Base-by-base conservation (phyloP, 2,329 filamentous ascomycete species). In the Colletotrichum sidae region DNA sequence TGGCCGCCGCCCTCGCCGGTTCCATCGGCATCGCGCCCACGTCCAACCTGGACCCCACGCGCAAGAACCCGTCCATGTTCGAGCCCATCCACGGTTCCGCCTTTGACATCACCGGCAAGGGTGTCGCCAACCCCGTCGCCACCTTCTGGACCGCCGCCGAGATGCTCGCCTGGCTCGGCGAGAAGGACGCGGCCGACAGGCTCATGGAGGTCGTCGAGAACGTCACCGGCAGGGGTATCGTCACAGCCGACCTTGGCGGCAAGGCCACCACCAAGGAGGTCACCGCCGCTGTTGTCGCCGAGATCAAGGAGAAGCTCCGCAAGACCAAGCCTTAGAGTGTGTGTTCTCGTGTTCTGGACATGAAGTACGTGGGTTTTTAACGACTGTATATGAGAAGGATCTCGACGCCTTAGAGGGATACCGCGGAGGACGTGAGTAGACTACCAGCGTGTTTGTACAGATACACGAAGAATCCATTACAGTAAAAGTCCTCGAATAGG, bases 1-100 rank as follows among this genome's bases (percentile, higher is more conserved):
- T 91, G 13, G 89, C 88, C 12, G 88, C 89, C 13, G 87, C 88
- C 0, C 78, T 91, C 4, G 88, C 88, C n/a, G 89, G 89, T 2
- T 88, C 84, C 3, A 91, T 91, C 68, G 88, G 89, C 6, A 90
- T 91, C 65, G 89, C 89, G 2, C 88, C 89, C 2, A 90, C 88
- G 0, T 84, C 80, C 41, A 90, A 90, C 69, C 79, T 91, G 7
- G 88, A 91, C 69, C 88, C 88, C 6, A 77, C 76, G 8, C 70
- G 83, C 77, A n/a, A 81, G 72, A 70, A 84, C 76, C 60, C 85
- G 73, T 80, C 77, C 57, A 84, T 87, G 84, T 87, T 87, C 69
- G 85, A 87, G 75, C 85, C 85, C 0, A 86, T 87, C 61, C 84
- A 86, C 67, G 84, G 84, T 6, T 82, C 79, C 7, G 84, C 84